Percentiles rank a stretch among this genome's conserved stretches.
Evolutionary conservation across 108 stramenopile genomes (phyloP).

Genomic region (Cyclotella distinguenda): DNA sequence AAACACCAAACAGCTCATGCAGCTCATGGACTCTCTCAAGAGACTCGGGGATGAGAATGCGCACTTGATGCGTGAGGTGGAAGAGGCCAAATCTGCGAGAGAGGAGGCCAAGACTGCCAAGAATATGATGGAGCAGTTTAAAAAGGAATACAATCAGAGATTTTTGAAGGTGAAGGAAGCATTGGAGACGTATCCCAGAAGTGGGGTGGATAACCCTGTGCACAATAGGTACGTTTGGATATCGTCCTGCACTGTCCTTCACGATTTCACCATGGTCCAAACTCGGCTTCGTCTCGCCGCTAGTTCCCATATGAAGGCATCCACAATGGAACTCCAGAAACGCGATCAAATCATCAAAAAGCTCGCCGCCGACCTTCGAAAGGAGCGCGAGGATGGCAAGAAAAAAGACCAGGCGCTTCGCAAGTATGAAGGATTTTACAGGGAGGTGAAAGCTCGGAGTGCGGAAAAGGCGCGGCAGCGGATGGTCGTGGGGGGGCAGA

Average conservation of each 20-base stretch:
- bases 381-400: conserved; percentile 81
- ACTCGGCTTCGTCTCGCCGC: background rate
- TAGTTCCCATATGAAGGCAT: conserved; percentile 41
- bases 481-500: conserved; percentile 37
- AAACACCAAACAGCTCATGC: conserved; percentile 84
- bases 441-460: conserved; percentile 83
- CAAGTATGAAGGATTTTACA: conserved; percentile 87
- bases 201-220: conserved; percentile 48
- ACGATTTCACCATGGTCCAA: background rate
- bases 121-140: conserved; percentile 73
- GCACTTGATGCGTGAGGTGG: conserved; percentile 74
- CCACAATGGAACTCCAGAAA: conserved; percentile 54
- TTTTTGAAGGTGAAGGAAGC: conserved; percentile 68
- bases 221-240: conserved; percentile 41
- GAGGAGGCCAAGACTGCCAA: conserved; percentile 73
- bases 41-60: conserved; percentile 87
- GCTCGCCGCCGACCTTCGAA: conserved; percentile 70
- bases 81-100: conserved; percentile 73
- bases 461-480: conserved; percentile 77
- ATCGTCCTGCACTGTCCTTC: background rate
- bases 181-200: conserved; percentile 63
- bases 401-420: conserved; percentile 82
- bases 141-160: conserved; percentile 63
- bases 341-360: conserved; percentile 80
- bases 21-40: conserved; percentile 80